Evolutionary conservation across 2,329 filamentous ascomycete genomes (phyloP), one percentile per base, ranked within the genome.

Genomic region (Penicillium sp.): DNA sequence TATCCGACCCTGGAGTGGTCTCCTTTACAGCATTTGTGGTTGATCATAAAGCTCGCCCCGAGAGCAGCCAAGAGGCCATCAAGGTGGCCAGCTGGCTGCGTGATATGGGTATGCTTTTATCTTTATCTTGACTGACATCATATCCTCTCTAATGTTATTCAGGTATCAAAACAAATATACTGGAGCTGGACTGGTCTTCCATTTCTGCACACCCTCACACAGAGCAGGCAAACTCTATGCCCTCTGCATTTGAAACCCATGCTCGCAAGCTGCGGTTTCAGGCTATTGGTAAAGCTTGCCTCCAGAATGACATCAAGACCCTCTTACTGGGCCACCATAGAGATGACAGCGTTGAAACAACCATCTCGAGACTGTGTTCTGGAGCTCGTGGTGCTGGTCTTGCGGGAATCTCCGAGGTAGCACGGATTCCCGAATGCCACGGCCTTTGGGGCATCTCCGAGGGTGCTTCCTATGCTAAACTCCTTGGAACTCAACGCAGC

Each of bases 271-370:
- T 85, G 27, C 82, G 93, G 11, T 97, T 90, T 66, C 84, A 80
- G 51, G 72, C 75, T 0, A 68, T 97, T 1, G 90, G 86, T 0
- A 63, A 58, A 11, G 74, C 77, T 6, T 89, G 86, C 63, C 66
- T 67, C 13, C 64, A 70, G 1, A 56, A 71, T 5, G 63, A 70
- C 0, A 78, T 86, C 3, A 69, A 67, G 4, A 79, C 80, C 16
- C 65, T 97, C 1, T 77, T 96, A 31, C 72, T 94, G 23, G 93
- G 85, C 3, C 93, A 98, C 63, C 93, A 98, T 64, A 75, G 79
- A 51, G 90, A 96, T 60, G 93, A 98, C 60, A 88, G 93, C 62
- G 86, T 89, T 46, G 93, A 98, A 70, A 96, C 90, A 0, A 77
- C 94, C 3, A 69, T 97, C 40, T 86, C 89, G 82, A 80, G 93